Evolutionary conservation across 192 early-diverging fungal species (phyloP).

Genomic region (Coemansia guatemalensis): DNA sequence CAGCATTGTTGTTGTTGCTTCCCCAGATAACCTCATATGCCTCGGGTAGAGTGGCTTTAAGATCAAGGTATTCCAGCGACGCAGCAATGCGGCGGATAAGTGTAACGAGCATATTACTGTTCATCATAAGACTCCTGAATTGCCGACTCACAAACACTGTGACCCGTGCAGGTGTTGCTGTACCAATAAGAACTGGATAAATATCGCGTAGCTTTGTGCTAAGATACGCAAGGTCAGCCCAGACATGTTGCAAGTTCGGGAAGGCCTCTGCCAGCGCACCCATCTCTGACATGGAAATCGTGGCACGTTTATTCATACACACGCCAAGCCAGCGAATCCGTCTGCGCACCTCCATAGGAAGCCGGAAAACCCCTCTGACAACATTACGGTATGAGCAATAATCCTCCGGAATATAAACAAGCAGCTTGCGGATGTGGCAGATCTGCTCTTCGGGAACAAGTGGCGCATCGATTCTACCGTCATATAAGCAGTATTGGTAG

Average conservation of each 20-base stretch:
- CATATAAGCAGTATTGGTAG: conserved; percentile 20
- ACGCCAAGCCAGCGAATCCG: conserved; percentile 21
- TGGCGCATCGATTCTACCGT: conserved; percentile 5
- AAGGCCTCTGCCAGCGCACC: conserved; percentile 27
- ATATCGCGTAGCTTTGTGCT: conserved; percentile 7
- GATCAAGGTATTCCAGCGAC: conserved; percentile 16
- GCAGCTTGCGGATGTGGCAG: conserved; percentile 9
- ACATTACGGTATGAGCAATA: conserved; percentile 24
- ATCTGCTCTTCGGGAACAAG: background rate
- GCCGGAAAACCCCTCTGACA: conserved; percentile 15
- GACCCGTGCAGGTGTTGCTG: background rate
- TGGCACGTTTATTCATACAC: conserved; percentile 12
- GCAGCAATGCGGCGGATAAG: conserved; percentile 7
- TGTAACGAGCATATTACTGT: background rate
- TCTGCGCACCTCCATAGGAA: conserved; percentile 16
- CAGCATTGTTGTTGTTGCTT: background rate
- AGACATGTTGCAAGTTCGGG: conserved; percentile 9
- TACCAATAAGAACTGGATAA: conserved; percentile 2
- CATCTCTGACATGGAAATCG: conserved; percentile 28
- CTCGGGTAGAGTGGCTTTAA: background rate
- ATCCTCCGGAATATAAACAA: conserved; percentile 14
- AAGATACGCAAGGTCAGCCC: conserved; percentile 10
- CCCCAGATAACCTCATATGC: conserved; percentile 10
- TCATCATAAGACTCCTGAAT: background rate
- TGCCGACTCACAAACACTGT: conserved; percentile 12